phyloP scores from a whole-genome alignment of 2,329 filamentous ascomycete species.

The Colletotrichum australisinense region DNA sequence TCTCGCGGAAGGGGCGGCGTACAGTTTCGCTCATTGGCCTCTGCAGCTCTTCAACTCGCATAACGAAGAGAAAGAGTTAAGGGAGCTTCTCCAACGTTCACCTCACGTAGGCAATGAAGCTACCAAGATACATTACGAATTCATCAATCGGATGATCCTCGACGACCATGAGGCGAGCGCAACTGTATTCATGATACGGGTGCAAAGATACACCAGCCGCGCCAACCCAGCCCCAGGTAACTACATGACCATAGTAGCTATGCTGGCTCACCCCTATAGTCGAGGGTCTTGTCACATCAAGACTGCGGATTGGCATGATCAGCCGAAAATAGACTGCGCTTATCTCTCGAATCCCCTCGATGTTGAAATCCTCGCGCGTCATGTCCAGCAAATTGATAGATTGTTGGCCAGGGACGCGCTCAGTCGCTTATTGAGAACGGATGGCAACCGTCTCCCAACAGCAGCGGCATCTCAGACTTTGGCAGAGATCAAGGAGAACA shows the following conservation, averaged over 20 bases:
- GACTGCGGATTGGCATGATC: not conserved
- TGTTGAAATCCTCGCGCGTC: not conserved
- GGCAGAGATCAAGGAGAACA: not conserved
- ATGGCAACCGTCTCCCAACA: not conserved
- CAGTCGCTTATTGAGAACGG: not conserved
- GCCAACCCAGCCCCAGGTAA: not conserved
- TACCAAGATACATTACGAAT: not conserved
- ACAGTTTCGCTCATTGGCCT: conserved; percentile 5
- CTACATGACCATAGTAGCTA: not conserved
- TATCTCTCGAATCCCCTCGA: not conserved
- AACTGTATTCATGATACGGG: not conserved
- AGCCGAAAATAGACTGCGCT: not conserved
- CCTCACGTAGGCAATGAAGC: not conserved
- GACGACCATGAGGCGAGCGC: not conserved
- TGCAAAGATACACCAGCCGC: not conserved
- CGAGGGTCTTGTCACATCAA: not conserved
- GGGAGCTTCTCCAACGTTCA: not conserved
- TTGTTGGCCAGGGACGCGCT: not conserved
- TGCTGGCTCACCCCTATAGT: not conserved
- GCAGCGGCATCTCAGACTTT: not conserved
- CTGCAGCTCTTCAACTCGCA: conserved; percentile 4
- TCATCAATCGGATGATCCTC: conserved; percentile 1
- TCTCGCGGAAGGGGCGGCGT: not conserved
- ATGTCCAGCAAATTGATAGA: not conserved
- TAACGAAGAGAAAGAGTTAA: not conserved